phyloP scores from a whole-genome alignment of 2,329 filamentous ascomycete genomes.

The Beauveria varroae region DNA sequence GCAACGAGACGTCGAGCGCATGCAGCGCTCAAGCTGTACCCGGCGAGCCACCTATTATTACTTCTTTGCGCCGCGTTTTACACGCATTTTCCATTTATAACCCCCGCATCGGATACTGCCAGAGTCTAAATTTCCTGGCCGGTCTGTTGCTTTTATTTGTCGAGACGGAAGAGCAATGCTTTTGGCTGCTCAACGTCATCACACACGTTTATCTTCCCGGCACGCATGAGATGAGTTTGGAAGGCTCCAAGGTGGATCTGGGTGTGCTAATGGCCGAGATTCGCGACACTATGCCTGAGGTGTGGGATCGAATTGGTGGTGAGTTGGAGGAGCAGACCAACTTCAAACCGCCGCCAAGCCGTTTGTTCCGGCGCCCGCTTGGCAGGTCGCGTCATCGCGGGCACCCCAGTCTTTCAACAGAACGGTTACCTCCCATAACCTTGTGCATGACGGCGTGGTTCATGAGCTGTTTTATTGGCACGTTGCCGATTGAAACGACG shows the following conservation, averaged over 20 bases:
- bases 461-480: slow-evolving; percentile 94
- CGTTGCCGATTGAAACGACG: slow-evolving; percentile 83
- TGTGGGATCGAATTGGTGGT: slow-evolving; percentile 83
- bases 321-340: slow-evolving; percentile 53
- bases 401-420: slow-evolving; percentile 32
- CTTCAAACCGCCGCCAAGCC: slow-evolving; percentile 28
- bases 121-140: slow-evolving; percentile 90
- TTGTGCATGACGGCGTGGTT: slow-evolving; percentile 95
- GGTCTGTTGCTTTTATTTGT: slow-evolving; percentile 86
- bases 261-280: slow-evolving; percentile 86
- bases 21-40: slow-evolving; percentile 23
- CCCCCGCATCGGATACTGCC: slow-evolving; percentile 87
- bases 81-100: slow-evolving; percentile 89
- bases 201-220: slow-evolving; percentile 82
- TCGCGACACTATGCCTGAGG: slow-evolving; percentile 69
- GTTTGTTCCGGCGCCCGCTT: slow-evolving; percentile 28
- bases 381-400: slow-evolving; percentile 34
- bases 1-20: slow-evolving; percentile 26
- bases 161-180: slow-evolving; percentile 78
- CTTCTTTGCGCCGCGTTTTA: slow-evolving; percentile 74
- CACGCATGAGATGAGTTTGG: slow-evolving; percentile 83
- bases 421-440: slow-evolving; percentile 76
- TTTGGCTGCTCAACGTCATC: slow-evolving; percentile 89
- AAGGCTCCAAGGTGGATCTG: slow-evolving; percentile 88
- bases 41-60: slow-evolving; percentile 69